Base-by-base conservation (phyloP, 2,329 filamentous ascomycete genomes). In the Monosporascus sp. region DNA sequence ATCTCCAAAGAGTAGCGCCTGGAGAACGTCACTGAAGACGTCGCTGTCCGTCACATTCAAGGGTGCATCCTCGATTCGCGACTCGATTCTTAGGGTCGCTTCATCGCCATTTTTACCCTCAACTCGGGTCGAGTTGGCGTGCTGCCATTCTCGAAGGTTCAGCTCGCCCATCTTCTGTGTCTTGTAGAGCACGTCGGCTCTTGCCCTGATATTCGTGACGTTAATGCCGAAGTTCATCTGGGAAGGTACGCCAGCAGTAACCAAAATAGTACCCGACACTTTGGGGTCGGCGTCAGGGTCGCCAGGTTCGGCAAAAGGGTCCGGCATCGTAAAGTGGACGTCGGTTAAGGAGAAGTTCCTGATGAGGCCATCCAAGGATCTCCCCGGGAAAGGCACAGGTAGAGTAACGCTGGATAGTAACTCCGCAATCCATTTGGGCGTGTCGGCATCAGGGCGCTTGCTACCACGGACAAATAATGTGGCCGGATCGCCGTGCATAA, bases 201-300 rank as follows among this genome's bases (percentile, higher is more conserved):
- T 81, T 2, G 93, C 91, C 51, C 85, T 82, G 48, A 99, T 83
- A 54, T 79, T 80, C 38, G 85, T 85, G 43, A 97, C 89, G 56
- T 88, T 84, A 50, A 99, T 74, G 49, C 86, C 82, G 60, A 97
- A 87, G 64, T 96, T 91, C 78, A 97, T 87, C 67, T 96, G 88
- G 44, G 89, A 80, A 0, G 94, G 94, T 37, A 97, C 70, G 11
- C 78, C 84, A 26, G 95, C 87, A 19, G 92, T 76, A 11, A 92
- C 92, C 55, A 89, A 78, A 46, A 97, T 87, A 20, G 87, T 86
- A 3, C 92, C 92, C 31, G 91, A 96, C 17, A 99, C 85, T 52
- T 82, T 85, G 9, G 92, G 91, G 52, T 87, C 82, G 4, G 87
- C 78, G 49, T 86, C 83, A 0, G 90, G 88, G 11, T 86, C 83